Evolutionary conservation across 208 protist species (phyloP), one percentile per base, ranked within the genome.

Genomic region (Crithidia mellificae): DNA sequence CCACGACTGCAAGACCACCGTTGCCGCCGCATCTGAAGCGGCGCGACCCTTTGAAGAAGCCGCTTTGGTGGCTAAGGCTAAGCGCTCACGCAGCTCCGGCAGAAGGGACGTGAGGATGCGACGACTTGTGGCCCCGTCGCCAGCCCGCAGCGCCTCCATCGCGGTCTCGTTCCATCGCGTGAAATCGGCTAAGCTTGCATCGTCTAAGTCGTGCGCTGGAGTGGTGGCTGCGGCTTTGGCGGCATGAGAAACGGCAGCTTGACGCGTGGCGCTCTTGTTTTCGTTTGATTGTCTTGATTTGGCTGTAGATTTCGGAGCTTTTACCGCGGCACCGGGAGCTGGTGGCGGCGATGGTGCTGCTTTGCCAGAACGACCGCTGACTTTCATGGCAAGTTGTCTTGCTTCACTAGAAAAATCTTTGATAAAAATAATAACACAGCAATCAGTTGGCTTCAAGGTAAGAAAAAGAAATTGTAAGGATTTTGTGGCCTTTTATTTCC

Each of bases 161-260:
- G 90, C 87, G 15, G 66, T 38, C n/a, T 78, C 75, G 52, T 95
- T 95, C 70, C 88, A 81, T 6, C 65, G 53, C 67, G 86, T 75
- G 25, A 91, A 78, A n/a, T 52, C 58, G 30, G 81, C 73, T 15
- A 84, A 65, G 4, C 70, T 54, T 11, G 58, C 66, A 6, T 22
- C 24, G 19, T 62, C 44, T 43, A 2, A 55, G 32, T 39, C 15
- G 27, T n/a, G 6, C 2, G 46, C 15, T 3, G 44, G 15, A 36
- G 5, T n/a, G 12, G 20, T 24, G 11, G 32, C 1, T 49, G 22
- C 39, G 1, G 39, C 41, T 19, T 44, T 47, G 20, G 22, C 54
- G 17, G 54, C 30, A 6, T 24, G 14, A 24, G 52, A 41, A 22
- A n/a, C 52, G 22, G 52, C 34, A 19, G 43, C 34, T 24, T 59